A percentile compares a stretch with the other conserved stretches of the same genome.
phyloP scores from a whole-genome alignment of 176 grass and related monocot genomes.

The Stipa capillata region DNA sequence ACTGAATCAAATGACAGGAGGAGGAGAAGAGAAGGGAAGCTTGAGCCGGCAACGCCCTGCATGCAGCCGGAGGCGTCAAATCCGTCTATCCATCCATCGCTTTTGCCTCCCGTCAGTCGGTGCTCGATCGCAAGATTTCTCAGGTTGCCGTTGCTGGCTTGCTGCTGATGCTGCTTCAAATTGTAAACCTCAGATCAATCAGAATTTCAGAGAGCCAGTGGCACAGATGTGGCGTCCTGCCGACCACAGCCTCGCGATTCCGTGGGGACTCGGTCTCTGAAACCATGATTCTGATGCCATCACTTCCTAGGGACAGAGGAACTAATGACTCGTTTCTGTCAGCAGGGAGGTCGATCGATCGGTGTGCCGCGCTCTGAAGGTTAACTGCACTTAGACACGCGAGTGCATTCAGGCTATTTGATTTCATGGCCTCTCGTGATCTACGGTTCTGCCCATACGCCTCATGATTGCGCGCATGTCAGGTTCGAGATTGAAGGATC shows the following conservation, averaged over 20 bases:
- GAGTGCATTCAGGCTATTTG: background rate
- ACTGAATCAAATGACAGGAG: background rate
- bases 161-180: slow-evolving; percentile 2
- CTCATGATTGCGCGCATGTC: background rate
- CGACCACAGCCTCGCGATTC: background rate
- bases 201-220: background rate
- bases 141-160: background rate
- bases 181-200: background rate
- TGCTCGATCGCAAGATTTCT: background rate
- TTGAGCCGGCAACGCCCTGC: background rate
- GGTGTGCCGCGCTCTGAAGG: background rate
- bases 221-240: background rate
- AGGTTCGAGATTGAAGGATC: background rate
- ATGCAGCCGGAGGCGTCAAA: background rate
- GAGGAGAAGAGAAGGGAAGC: background rate
- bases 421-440: background rate
- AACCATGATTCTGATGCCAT: background rate
- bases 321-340: background rate
- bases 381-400: background rate
- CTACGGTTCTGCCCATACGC: background rate
- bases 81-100: background rate
- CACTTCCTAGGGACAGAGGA: background rate
- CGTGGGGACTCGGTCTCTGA: background rate
- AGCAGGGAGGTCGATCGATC: background rate
- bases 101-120: background rate